Conservation (phyloP, 768 basidiomycete species). For the Pleurotus pulmonarius region DNA sequence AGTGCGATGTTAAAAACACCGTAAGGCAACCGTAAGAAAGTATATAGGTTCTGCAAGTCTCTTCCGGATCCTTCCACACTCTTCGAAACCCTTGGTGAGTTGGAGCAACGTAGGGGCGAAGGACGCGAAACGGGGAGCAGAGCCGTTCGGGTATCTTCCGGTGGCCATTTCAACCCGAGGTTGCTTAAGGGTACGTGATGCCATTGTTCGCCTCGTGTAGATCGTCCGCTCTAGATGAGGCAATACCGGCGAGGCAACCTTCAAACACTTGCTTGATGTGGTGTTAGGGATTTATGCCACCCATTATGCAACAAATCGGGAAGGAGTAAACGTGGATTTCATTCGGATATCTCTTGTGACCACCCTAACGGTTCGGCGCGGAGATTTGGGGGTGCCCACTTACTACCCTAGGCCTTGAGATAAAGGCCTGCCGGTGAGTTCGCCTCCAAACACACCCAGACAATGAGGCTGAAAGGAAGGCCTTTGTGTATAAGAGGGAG, state of each 20-base stretch:
- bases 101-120: too few species aligned
- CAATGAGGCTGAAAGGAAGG: conserved; percentile 7
- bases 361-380: neutral
- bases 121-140: neutral
- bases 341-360: neutral
- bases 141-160: too few species aligned
- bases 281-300: neutral
- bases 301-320: conserved; percentile 4
- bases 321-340: conserved; percentile 5
- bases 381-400: neutral
- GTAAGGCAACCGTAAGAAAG: too few species aligned
- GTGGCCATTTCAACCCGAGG: neutral
- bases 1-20: too few species aligned
- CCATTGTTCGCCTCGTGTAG: neutral
- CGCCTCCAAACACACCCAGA: neutral
- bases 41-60: too few species aligned
- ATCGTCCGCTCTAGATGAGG: neutral
- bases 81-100: too few species aligned
- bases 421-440: conserved; percentile 2
- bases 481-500: neutral
- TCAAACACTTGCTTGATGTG: conserved; percentile 3
- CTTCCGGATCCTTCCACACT: too few species aligned
- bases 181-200: neutral
- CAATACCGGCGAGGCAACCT: neutral
- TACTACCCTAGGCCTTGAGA: conserved; percentile 5